These are phyloP conservation scores for Fragaria nilgerrensis DNA, from an alignment of 306 rosid species.

Conservation along the genomic window DNA sequence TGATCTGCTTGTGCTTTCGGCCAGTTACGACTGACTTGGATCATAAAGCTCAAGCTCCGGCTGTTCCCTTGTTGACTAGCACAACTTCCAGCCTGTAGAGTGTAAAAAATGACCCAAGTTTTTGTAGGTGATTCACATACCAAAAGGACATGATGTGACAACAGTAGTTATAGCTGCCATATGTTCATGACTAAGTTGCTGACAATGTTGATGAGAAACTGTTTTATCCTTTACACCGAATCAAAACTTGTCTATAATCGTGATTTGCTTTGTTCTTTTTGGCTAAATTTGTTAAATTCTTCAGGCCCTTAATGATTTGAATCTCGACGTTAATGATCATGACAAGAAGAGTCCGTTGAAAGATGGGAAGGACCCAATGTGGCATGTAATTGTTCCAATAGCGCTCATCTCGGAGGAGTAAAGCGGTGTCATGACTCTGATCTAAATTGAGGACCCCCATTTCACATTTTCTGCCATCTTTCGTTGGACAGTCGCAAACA, in stretches of 20 bases:
- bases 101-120: slow-evolving; percentile 33
- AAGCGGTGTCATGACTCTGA: neutral
- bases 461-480: neutral
- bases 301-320: too few species aligned
- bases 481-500: too few species aligned
- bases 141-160: slow-evolving; percentile 28
- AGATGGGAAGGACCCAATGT: neutral
- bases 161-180: slow-evolving; percentile 26
- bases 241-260: slow-evolving; percentile 25
- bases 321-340: neutral
- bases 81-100: slow-evolving; percentile 21
- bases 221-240: slow-evolving; percentile 32
- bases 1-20: slow-evolving; percentile 63
- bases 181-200: slow-evolving; percentile 30
- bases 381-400: neutral
- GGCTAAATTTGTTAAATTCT: neutral
- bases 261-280: neutral
- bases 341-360: neutral
- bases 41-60: slow-evolving; percentile 26
- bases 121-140: slow-evolving; percentile 38
- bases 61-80: slow-evolving; percentile 14
- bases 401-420: neutral
- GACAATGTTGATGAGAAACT: slow-evolving; percentile 17
- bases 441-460: neutral
- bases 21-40: slow-evolving; percentile 11